These are phyloP conservation scores for Penicillium robsamsonii DNA, from an alignment of 495 filamentous ascomycete genomes.

Conservation along the genomic window DNA sequence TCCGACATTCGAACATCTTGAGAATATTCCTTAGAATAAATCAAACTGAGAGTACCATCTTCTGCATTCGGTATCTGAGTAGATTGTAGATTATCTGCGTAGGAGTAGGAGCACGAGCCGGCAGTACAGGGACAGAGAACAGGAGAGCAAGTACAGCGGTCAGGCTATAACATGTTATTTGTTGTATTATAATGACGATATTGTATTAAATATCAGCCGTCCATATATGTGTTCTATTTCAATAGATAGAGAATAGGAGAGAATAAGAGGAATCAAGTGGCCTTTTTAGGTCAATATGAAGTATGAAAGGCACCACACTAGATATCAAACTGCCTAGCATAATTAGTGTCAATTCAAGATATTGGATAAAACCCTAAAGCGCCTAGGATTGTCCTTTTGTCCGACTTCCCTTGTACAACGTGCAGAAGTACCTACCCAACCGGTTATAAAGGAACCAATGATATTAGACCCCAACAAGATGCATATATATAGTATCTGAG, in stretches of 20 bases:
- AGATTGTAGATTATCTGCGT: not conserved
- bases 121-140: too few species aligned
- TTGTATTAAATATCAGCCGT: too few species aligned
- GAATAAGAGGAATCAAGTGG: not conserved
- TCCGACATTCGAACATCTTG: not conserved
- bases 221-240: too few species aligned
- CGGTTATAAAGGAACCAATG: conserved; percentile 7
- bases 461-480: not conserved
- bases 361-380: not conserved
- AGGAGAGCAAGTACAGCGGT: not conserved
- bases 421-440: conserved; percentile 14
- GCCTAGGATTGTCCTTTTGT: conserved; percentile 13
- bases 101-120: not conserved
- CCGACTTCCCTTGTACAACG: conserved; percentile 22
- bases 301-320: not conserved
- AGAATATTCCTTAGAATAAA: not conserved
- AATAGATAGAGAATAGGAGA: too few species aligned
- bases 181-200: not conserved
- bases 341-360: not conserved
- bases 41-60: not conserved
- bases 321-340: not conserved
- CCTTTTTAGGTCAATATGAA: not conserved
- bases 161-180: not conserved
- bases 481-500: not conserved
- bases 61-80: not conserved